Base-by-base conservation (phyloP, 345 rosid species). In the Aethionema arabicum region DNA sequence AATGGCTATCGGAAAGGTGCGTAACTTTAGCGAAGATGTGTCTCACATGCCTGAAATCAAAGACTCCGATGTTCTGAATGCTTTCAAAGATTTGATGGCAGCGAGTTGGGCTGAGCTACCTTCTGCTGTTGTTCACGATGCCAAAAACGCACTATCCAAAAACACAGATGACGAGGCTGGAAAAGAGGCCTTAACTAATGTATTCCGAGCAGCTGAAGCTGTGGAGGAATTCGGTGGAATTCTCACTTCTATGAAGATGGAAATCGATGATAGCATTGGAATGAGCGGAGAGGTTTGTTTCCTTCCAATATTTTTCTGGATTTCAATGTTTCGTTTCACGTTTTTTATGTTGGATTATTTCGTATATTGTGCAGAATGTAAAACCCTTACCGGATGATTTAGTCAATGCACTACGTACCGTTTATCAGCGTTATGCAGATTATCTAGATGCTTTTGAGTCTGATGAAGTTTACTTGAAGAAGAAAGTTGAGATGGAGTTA, bases 401-500 rank as follows among this genome's bases (percentile, higher is more conserved):
- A 58, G 63, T 56, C 8, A 66, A 70, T 11, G 97, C 97, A 37
- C 74, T 93, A 38, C 74, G 54, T 39, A 82, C 66, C 11, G 80
- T 76, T 65, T 85, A 48, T 72, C 77, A 87, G 49, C 82, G 95
- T 37, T 93, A 93, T 51, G 9, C 72, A 61, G 63, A 74, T 0
- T 93, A 93, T 66, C 52, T 90, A 65, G 86, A 76, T 47, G 68
- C 99, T 15, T 90, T 90, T 68, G 91, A 79, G 45, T 85, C 88
- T 58, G 90, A 84, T 16, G 99, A 90, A 67, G 57, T 70, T 39
- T 90, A 75, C 70, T 75, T 90, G 77, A 70, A 76, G 73, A 92
- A 93, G 86, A 93, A 93, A 74, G 95, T 90, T 33, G 99, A 87
- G 88, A 83, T 68, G 30, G 96, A 93, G 72, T 76, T 93, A 79